phyloP scores from a whole-genome alignment of 208 protist genomes.

The Acanthamoeba sp. region DNA sequence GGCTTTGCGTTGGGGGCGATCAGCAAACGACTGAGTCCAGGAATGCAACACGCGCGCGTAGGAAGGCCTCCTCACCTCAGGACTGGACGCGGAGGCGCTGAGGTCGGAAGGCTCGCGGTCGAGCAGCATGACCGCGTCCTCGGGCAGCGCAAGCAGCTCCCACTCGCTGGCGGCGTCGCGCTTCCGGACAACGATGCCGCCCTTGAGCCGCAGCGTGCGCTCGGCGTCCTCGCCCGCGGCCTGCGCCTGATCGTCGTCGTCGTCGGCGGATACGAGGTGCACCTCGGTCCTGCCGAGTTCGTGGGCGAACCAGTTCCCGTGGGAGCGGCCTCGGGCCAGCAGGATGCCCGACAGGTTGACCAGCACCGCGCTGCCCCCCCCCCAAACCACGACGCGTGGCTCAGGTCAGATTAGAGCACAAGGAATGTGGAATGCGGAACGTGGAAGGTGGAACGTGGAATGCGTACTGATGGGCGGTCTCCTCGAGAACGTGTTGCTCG shows the following conservation, averaged over 20 bases:
- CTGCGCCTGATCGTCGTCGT: background rate
- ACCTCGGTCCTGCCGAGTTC: conserved; percentile 2
- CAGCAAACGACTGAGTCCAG: too few species aligned
- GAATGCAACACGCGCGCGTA: too few species aligned
- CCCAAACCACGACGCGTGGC: too few species aligned
- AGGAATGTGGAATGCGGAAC: background rate
- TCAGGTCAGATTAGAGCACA: background rate
- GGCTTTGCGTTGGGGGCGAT: too few species aligned
- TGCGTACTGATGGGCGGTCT: conserved; percentile 15
- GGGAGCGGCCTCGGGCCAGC: conserved; percentile 26
- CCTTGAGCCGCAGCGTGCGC: background rate
- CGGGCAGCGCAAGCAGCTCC: conserved; percentile 36
- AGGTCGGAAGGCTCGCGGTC: background rate
- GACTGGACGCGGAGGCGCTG: too few species aligned
- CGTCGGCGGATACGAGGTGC: background rate
- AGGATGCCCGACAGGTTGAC: conserved; percentile 64
- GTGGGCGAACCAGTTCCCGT: conserved; percentile 67
- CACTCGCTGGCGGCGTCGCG: background rate
- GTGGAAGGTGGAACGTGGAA: background rate
- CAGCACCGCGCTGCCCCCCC: conserved; percentile 24
- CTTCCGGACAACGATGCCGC: conserved; percentile 40
- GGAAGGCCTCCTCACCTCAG: too few species aligned
- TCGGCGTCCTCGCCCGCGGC: background rate
- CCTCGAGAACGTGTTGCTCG: background rate
- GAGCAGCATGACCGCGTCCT: background rate